Percentiles rank a stretch among this genome's conserved stretches.
Conservation (phyloP, 108 stramenopile genomes). For the Discostella stelligeroides region DNA sequence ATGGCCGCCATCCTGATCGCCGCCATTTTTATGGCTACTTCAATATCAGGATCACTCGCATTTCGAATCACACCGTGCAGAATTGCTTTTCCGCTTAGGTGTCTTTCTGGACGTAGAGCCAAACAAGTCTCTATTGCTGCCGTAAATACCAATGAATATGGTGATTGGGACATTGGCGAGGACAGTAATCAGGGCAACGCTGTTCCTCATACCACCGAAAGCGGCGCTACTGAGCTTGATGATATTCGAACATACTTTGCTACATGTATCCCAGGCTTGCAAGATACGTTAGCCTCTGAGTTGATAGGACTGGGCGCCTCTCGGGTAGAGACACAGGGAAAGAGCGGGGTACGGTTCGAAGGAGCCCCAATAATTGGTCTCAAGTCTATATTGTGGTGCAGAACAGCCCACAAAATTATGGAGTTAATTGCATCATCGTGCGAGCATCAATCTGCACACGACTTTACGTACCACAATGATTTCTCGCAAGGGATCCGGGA, state of each 20-base stretch:
- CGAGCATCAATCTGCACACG: neutral
- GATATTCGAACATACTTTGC: constrained; percentile 24
- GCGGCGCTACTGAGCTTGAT: neutral
- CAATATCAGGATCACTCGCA: neutral
- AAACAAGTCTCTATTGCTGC: too few species aligned
- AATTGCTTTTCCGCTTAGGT: neutral
- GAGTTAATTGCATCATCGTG: constrained; percentile 55
- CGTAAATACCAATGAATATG: neutral
- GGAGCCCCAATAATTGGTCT: constrained; percentile 49
- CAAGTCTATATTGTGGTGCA: constrained; percentile 61
- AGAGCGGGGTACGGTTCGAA: constrained; percentile 37
- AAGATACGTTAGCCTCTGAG: constrained; percentile 59
- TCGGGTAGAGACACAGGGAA: constrained; percentile 34
- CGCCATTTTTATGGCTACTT: neutral
- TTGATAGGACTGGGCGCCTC: constrained; percentile 52
- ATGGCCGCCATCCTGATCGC: neutral
- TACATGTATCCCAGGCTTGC: constrained; percentile 75
- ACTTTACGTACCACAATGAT: constrained; percentile 6
- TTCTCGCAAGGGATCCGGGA: constrained; percentile 33
- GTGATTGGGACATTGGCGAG: constrained; percentile 32
- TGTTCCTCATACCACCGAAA: neutral
- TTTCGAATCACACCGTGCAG: neutral
- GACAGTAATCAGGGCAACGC: neutral
- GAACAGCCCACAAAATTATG: constrained; percentile 81
- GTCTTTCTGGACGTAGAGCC: neutral